Evolutionary conservation across 1,139 yeast genomes (phyloP), one percentile per base, ranked within the genome.

Genomic region (Yamadazyma taylorii): DNA sequence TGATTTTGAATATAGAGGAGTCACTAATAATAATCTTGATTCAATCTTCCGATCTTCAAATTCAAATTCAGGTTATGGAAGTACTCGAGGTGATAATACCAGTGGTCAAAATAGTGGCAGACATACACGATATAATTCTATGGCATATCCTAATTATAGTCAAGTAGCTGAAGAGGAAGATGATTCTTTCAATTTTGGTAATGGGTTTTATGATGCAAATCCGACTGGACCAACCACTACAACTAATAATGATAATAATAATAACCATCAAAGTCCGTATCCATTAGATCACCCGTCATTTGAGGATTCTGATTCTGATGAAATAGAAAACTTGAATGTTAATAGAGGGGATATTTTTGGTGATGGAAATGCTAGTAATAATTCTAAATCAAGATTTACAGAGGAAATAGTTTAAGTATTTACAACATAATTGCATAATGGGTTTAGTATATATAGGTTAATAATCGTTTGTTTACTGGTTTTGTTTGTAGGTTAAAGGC

Each of bases 1-100:
- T 26, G 77, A 66, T 40, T 71, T 64, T 41, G 66, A 58, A 36
- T 71, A 71, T 51, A 59, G 77, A 32, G 77, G 77, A 9, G 75
- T 70, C n/a, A 60, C 74, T 35, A 69, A 68, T 45, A 70, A 69
- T 47, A 71, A 71, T 43, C 56, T 70, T 24, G 75, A 69, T 40
- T 61, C 73, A 1, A 60, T 71, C 5, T 71, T 69, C 53, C 55
- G 60, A 36, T 42, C 62, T 4, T 51, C 60, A 3, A 57, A 53
- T 9, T 47, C 54, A 11, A 56, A 53, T 32, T 51, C 61, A 5
- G 64, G 60, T 10, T 42, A 19, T 14, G 43, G 43, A 8, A 39
- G 42, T 13, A 41, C 42, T 1, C 47, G 46, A 10, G 43, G 41
- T 9, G 42, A 35, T 4, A 40, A 35, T 28, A 51, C 56, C 3